phyloP scores from a whole-genome alignment of 768 basidiomycete species.

The Lactarius pseudohatsudake region DNA sequence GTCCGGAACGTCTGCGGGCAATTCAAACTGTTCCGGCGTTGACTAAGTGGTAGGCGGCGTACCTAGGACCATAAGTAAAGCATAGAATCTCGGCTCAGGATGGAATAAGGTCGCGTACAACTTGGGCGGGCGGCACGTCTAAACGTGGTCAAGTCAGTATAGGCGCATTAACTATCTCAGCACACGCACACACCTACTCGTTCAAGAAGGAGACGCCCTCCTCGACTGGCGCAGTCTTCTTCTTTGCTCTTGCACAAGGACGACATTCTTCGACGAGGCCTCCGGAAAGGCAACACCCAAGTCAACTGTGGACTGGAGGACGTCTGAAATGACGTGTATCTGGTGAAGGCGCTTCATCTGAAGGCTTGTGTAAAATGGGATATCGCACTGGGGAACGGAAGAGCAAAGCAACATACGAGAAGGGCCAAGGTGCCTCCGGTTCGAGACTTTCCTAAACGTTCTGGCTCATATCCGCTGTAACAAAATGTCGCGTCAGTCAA shows the following conservation, averaged over 20 bases:
- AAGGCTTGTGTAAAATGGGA: background rate
- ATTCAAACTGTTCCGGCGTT: conserved; percentile 4
- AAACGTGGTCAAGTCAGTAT: conserved; percentile 16
- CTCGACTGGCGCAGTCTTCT: conserved; percentile 49
- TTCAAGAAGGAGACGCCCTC: conserved; percentile 59
- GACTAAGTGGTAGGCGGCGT: background rate
- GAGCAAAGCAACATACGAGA: conserved; percentile 50
- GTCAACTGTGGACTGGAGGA: conserved; percentile 67
- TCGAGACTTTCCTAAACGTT: conserved; percentile 68
- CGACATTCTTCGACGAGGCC: conserved; percentile 32
- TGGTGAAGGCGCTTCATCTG: conserved; percentile 93
- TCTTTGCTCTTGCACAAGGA: conserved; percentile 31
- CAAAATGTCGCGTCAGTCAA: background rate
- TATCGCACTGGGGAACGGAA: background rate
- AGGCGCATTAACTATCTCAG: background rate
- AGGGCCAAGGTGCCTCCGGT: conserved; percentile 81
- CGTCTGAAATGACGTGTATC: conserved; percentile 66
- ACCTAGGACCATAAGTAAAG: conserved; percentile 85
- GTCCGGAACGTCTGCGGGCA: conserved; percentile 67
- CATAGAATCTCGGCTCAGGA: conserved; percentile 48
- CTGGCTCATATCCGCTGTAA: conserved; percentile 60
- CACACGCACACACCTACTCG: conserved; percentile 53
- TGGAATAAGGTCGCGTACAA: conserved; percentile 80
- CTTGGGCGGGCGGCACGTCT: conserved; percentile 62
- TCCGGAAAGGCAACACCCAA: conserved; percentile 58